Conservation (phyloP, 352 stramenopile genomes). For the Halophytophthora batemanensis region DNA sequence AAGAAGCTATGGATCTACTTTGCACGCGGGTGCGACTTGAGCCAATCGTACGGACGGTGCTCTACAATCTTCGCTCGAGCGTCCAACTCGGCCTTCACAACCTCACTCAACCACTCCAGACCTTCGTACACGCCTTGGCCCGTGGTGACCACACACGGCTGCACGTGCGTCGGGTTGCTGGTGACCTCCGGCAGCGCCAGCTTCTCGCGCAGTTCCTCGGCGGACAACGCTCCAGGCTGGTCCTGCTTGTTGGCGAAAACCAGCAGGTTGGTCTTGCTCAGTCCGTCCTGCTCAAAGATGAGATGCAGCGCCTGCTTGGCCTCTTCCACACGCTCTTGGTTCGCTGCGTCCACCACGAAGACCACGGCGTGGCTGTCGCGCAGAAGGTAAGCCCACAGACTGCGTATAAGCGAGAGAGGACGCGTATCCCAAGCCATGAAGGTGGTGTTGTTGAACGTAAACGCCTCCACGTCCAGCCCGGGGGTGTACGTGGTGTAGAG, state of each 20-base stretch:
- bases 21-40: too few species aligned
- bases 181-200: constrained; percentile 36
- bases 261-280: constrained; percentile 39
- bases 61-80: too few species aligned
- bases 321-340: constrained; percentile 47
- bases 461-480: constrained; percentile 85
- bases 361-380: constrained; percentile 66
- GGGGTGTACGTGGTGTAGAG: constrained; percentile 82
- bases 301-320: constrained; percentile 38
- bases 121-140: constrained; percentile 47
- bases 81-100: constrained; percentile 4
- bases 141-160: constrained; percentile 25
- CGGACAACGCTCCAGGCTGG: constrained; percentile 22
- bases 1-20: too few species aligned
- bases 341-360: constrained; percentile 76
- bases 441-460: constrained; percentile 64
- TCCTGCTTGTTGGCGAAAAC: constrained; percentile 61
- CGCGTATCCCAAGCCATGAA: constrained; percentile 88
- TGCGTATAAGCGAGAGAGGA: constrained; percentile 33
- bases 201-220: constrained; percentile 27
- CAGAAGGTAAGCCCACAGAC: constrained; percentile 76
- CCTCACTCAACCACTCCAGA: constrained; percentile 45
- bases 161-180: constrained; percentile 31
- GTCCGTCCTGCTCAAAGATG: constrained; percentile 41
- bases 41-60: too few species aligned